A percentile compares a stretch with the other conserved stretches of the same genome.
Conservation (phyloP, 2,329 filamentous ascomycete species). For the Mycosphaerella arachidis region DNA sequence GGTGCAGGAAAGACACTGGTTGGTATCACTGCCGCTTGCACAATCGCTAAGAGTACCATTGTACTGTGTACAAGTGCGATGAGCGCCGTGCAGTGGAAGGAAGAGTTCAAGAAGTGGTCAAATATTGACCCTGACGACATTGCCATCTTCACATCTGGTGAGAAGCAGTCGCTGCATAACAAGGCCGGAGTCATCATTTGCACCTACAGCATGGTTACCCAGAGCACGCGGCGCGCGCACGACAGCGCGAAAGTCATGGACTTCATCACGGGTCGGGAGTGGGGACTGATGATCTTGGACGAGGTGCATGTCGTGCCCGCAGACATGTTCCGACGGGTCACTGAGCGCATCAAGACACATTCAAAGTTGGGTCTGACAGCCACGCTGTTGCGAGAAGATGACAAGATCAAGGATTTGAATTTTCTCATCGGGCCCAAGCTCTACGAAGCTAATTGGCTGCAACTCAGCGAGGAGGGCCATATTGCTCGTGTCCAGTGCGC, state of each 20-base stretch:
- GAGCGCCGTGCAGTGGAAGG: conserved; percentile 94
- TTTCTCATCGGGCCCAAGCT: conserved; percentile 96
- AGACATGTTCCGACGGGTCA: conserved; percentile 92
- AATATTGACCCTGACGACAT: conserved; percentile 93
- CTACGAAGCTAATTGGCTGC: conserved; percentile 99
- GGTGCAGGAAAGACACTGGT: conserved; percentile 96
- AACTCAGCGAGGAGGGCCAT: conserved; percentile 91
- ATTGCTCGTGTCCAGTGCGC: conserved; percentile 97
- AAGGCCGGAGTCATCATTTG: conserved; percentile 96
- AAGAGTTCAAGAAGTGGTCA: conserved; percentile 98
- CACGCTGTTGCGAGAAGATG: conserved; percentile 89
- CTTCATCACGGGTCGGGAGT: conserved; percentile 82
- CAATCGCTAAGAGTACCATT: conserved; percentile 93
- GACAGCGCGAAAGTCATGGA: conserved; percentile 98
- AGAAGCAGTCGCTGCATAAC: conserved; percentile 78
- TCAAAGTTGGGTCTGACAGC: conserved; percentile 93
- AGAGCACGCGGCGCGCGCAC: conserved; percentile 78
- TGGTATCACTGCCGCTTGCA: conserved; percentile 96
- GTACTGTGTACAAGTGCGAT: conserved; percentile 96
- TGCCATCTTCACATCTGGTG: conserved; percentile 89
- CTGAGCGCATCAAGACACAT: conserved; percentile 87
- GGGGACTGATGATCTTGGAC: conserved; percentile 94
- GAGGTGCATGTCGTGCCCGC: conserved; percentile 98
- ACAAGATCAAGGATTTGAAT: conserved; percentile 96
- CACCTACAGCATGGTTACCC: conserved; percentile 98